Percentiles rank a stretch among this genome's conserved stretches.
Evolutionary conservation across 2,329 filamentous ascomycete genomes (phyloP).

Genomic region (Colletotrichum melonis): DNA sequence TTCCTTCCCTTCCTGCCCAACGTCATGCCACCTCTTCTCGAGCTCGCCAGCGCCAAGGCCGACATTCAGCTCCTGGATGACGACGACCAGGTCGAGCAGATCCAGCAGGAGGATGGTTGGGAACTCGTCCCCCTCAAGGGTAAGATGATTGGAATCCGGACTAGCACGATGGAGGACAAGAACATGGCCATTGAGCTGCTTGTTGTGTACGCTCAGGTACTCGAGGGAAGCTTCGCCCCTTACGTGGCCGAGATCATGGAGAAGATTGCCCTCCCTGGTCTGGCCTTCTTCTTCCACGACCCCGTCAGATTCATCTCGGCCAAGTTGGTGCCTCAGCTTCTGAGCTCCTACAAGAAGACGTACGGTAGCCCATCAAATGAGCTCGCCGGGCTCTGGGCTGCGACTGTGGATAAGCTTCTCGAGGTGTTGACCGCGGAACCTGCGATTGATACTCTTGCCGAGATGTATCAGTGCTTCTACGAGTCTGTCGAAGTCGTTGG

Average conservation of each 20-base stretch:
- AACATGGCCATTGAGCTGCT: slow-evolving; percentile 99
- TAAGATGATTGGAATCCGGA: slow-evolving; percentile 98
- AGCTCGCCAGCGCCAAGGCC: slow-evolving; percentile 93
- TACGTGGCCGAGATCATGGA: slow-evolving; percentile 96
- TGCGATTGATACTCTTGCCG: slow-evolving; percentile 93
- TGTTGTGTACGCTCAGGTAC: slow-evolving; percentile 94
- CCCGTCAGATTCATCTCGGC: slow-evolving; percentile 95
- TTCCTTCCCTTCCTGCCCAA: slow-evolving; percentile 93
- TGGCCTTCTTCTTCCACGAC: slow-evolving; percentile 99
- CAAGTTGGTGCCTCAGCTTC: slow-evolving; percentile 91
- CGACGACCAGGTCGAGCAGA: slow-evolving; percentile 90
- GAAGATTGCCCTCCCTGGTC: slow-evolving; percentile 91
- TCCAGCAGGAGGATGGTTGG: slow-evolving; percentile 97
- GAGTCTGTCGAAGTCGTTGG: slow-evolving; percentile 96
- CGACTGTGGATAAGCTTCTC: slow-evolving; percentile 88
- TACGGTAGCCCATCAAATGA: slow-evolving; percentile 85
- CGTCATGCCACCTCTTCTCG: slow-evolving; percentile 93
- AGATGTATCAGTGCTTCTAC: slow-evolving; percentile 99
- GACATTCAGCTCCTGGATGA: slow-evolving; percentile 97
- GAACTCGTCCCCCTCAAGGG: slow-evolving; percentile 96
- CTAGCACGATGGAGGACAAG: slow-evolving; percentile 96
- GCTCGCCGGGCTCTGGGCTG: slow-evolving; percentile 84
- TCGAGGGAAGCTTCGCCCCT: slow-evolving; percentile 92
- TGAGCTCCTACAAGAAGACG: slow-evolving; percentile 93
- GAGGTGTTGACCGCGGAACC: slow-evolving; percentile 95